Conservation (phyloP, 2,329 filamentous ascomycete genomes). For the Calonectria pseudoreteaudii region DNA sequence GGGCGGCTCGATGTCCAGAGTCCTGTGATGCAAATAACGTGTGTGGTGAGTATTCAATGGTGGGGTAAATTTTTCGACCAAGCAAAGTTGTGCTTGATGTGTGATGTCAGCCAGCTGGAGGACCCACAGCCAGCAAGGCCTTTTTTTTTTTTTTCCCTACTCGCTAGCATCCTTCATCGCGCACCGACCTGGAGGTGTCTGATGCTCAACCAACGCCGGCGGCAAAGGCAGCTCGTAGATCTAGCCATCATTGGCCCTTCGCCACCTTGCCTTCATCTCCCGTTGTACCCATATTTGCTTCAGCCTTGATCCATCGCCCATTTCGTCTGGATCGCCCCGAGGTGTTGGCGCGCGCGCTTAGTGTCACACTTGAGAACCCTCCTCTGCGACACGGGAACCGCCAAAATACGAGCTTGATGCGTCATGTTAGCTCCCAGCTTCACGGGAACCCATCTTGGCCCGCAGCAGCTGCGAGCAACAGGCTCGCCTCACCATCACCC, state of each 20-base stretch:
- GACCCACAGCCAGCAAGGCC: conserved; percentile 9
- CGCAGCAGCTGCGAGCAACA: background rate
- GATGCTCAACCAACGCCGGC: background rate
- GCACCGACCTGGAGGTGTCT: background rate
- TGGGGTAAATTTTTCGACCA: conserved; percentile 54
- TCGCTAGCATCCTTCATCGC: background rate
- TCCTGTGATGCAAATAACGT: conserved; percentile 37
- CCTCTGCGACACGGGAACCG: background rate
- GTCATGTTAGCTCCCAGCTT: background rate
- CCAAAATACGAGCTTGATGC: background rate
- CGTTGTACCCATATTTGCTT: background rate
- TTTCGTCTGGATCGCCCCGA: background rate
- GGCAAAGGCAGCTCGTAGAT: background rate
- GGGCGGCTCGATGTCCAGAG: conserved; percentile 8
- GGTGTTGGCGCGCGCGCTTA: background rate
- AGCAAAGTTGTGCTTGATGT: conserved; percentile 28
- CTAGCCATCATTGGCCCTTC: background rate
- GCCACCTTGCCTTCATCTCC: background rate
- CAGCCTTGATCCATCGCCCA: background rate
- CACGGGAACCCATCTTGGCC: background rate
- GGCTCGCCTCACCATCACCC: background rate
- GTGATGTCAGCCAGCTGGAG: conserved; percentile 48
- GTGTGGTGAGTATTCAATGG: conserved; percentile 44
- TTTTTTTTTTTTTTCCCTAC: background rate
- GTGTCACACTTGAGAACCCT: background rate